Evolutionary conservation across 2,329 filamentous ascomycete genomes (phyloP).

Genomic region (Pestalotiopsis sp.): DNA sequence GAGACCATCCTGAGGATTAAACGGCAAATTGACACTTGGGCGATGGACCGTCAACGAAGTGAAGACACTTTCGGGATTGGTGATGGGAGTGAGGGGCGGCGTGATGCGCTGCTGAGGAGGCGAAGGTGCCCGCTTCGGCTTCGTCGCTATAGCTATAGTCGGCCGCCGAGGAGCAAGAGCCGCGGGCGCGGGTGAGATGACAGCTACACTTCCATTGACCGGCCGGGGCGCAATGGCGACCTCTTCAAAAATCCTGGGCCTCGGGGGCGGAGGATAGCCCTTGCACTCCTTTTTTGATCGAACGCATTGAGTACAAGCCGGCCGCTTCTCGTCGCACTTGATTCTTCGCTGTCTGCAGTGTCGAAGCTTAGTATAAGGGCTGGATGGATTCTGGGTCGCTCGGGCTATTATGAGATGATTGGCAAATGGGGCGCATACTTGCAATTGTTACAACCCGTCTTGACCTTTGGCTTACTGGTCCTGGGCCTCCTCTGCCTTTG

Average conservation of each 20-base stretch:
- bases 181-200: neutral
- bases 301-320: conserved; percentile 62
- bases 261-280: conserved; percentile 63
- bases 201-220: conserved; percentile 7
- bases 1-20: conserved; percentile 54
- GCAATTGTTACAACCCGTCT: conserved; percentile 69
- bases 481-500: conserved; percentile 46
- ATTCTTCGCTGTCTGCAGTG: conserved; percentile 57
- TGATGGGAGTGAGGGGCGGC: conserved; percentile 36
- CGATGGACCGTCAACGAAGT: conserved; percentile 39
- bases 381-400: conserved; percentile 15
- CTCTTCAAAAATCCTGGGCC: conserved; percentile 35
- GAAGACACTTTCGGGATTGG: conserved; percentile 15
- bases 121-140: conserved; percentile 17
- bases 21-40: conserved; percentile 47
- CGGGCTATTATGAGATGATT: neutral
- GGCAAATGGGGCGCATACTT: conserved; percentile 54
- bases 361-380: neutral
- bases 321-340: conserved; percentile 68
- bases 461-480: conserved; percentile 63
- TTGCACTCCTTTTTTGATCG: conserved; percentile 60
- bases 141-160: neutral
- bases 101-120: conserved; percentile 22
- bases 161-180: neutral
- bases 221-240: conserved; percentile 54